A percentile compares a stretch with the other conserved stretches of the same genome.
Conservation (phyloP, 495 filamentous ascomycete species). For the Aspergillus carlsbadensis region DNA sequence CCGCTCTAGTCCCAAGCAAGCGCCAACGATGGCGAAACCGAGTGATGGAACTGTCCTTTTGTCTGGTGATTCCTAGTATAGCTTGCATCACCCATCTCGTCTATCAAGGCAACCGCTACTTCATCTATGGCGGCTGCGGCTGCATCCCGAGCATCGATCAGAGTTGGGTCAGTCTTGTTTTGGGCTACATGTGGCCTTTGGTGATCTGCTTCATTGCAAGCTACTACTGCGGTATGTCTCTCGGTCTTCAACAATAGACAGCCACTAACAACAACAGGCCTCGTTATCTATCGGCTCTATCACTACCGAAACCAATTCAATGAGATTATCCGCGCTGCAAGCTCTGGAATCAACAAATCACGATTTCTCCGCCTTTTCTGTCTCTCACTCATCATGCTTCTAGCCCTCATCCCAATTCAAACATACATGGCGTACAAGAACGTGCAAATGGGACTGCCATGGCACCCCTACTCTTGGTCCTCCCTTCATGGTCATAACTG, state of each 20-base stretch:
- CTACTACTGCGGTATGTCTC: constrained; percentile 69
- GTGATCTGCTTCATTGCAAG: constrained; percentile 62
- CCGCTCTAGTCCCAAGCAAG: constrained; percentile 51
- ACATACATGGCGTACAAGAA: constrained; percentile 60
- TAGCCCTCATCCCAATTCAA: constrained; percentile 63
- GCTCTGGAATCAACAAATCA: constrained; percentile 59
- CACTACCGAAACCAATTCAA: constrained; percentile 64
- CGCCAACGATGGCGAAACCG: constrained; percentile 52
- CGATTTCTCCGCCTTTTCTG: constrained; percentile 78
- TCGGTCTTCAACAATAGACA: background rate
- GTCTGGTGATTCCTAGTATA: constrained; percentile 64
- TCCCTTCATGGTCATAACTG: constrained; percentile 56
- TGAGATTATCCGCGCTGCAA: constrained; percentile 54
- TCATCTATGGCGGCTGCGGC: constrained; percentile 69
- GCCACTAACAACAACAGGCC: constrained; percentile 34
- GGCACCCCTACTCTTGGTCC: constrained; percentile 53
- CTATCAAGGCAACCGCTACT: constrained; percentile 69
- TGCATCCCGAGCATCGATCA: constrained; percentile 64
- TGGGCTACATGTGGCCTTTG: constrained; percentile 66
- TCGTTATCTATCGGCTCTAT: constrained; percentile 66
- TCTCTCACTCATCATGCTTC: constrained; percentile 65
- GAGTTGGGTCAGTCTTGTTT: constrained; percentile 68
- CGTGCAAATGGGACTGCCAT: constrained; percentile 36
- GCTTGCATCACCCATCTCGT: constrained; percentile 67
- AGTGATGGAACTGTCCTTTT: constrained; percentile 63